Evolutionary conservation across 768 basidiomycete species (phyloP), one percentile per base, ranked within the genome.

Genomic region (Leccinum imitatum): DNA sequence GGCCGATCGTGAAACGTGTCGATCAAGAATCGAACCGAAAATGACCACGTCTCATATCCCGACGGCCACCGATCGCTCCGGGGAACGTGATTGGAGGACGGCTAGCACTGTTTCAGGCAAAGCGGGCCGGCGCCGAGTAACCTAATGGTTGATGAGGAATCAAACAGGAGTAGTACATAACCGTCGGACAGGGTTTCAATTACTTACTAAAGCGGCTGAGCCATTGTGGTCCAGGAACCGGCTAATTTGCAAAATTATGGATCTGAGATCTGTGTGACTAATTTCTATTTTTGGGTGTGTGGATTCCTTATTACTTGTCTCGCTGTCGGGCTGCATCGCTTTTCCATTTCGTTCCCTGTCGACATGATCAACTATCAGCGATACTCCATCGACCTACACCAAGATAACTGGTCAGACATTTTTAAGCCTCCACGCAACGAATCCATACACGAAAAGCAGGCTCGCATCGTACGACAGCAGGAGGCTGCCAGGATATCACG

Each of bases 371-470:
- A 6, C 21, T 21, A 53, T 60, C 58, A 54, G 8, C 31, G 39
- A 13, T 25, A 17, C 48, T 5, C 33, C 33, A 2, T 48, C 9
- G 50, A 37, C 23, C 9, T 25, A 30, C 48, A 23, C 4, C 60
- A 67, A 3, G 69, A 70, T 31, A 15, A 63, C 1, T 72, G 71
- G 71, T 72, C 71, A 0, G 65, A 57, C 1, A 59, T 44, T 0
- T 72, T 72, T 60, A 53, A n/a, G 11, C 71, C 72, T 0, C 59
- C 71, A 0, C 8, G 15, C 0, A 53, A 68, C 25, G 71, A 72
- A 3, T 54, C 65, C 0, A 4, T 1, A 0, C 14, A 50, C 0
- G 68, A 72, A 0, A 65, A 23, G 6, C 54, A 46, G 0, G 30
- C 39, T 0, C 60, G 71, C 17, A 54, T 74, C 25, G 57, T 53